Percentiles rank a stretch among this genome's conserved stretches.
phyloP scores from a whole-genome alignment of 345 rosid species.

The Hypericum perforatum region DNA sequence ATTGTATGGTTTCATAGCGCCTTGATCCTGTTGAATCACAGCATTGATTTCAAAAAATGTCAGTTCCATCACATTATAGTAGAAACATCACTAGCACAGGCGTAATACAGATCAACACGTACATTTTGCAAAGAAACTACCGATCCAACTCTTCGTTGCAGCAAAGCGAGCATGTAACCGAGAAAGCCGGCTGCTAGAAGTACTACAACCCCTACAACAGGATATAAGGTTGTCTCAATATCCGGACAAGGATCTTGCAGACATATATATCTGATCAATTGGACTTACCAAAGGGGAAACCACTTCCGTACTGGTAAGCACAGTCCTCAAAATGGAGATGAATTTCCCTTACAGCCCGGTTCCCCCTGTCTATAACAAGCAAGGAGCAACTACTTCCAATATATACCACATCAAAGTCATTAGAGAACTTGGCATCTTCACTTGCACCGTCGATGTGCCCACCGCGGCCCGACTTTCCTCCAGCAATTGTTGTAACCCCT shows the following conservation, averaged over 20 bases:
- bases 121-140: slow-evolving; percentile 63
- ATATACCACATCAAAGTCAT: slow-evolving; percentile 92
- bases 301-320: slow-evolving; percentile 93
- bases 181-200: slow-evolving; percentile 94
- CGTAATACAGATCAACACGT: slow-evolving; percentile 14
- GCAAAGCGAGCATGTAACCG: slow-evolving; percentile 92
- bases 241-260: background rate
- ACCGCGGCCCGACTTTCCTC: slow-evolving; percentile 70
- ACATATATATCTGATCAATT: background rate
- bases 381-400: slow-evolving; percentile 96
- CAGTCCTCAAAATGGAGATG: slow-evolving; percentile 98
- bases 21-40: slow-evolving; percentile 41
- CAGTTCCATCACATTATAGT: background rate
- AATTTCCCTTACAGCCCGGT: slow-evolving; percentile 85
- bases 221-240: slow-evolving; percentile 12
- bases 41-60: slow-evolving; percentile 4
- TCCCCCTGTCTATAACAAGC: slow-evolving; percentile 92
- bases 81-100: background rate
- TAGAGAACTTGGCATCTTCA: slow-evolving; percentile 92
- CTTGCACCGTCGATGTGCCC: slow-evolving; percentile 97
- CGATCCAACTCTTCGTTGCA: slow-evolving; percentile 67
- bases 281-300: slow-evolving; percentile 74
- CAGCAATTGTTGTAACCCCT: slow-evolving; percentile 99
- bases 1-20: slow-evolving; percentile 13
- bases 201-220: slow-evolving; percentile 68